A percentile compares a stretch with the other conserved stretches of the same genome.
phyloP scores from a whole-genome alignment of 1,284 basidiomycete genomes.

The Cutaneotrichosporon dermatis region DNA sequence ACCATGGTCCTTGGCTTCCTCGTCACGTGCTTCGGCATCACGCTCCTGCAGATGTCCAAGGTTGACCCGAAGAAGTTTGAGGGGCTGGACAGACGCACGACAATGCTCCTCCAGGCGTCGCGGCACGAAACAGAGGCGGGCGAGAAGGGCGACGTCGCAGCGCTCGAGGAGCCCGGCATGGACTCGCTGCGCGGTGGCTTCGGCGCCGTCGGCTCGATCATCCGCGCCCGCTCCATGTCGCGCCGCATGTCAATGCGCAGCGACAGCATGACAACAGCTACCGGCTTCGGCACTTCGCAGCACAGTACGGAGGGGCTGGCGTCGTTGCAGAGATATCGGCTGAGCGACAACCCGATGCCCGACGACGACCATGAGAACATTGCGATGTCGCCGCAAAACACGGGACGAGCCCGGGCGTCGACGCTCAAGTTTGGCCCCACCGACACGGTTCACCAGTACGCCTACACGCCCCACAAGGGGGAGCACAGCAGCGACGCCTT shows the following conservation, averaged over 20 bases:
- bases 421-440: conserved; percentile 45
- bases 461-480: conserved; percentile 21
- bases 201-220: conserved; percentile 80
- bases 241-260: conserved; percentile 24
- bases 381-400: background rate
- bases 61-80: conserved; percentile 55
- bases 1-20: conserved; percentile 87
- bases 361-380: conserved; percentile 39
- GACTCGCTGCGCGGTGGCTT: conserved; percentile 84
- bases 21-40: conserved; percentile 65
- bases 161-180: conserved; percentile 62
- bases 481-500: conserved; percentile 22
- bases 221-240: conserved; percentile 61
- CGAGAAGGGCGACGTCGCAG: conserved; percentile 47
- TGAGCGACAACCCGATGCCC: conserved; percentile 47
- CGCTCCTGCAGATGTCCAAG: conserved; percentile 93
- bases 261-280: too few relatives aligned
- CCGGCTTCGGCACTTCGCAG: background rate
- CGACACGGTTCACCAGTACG: conserved; percentile 47
- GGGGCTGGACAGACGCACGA: conserved; percentile 74
- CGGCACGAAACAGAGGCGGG: conserved; percentile 59
- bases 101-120: conserved; percentile 74
- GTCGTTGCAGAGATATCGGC: conserved; percentile 36
- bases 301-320: conserved; percentile 35
- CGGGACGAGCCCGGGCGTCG: conserved; percentile 1